phyloP scores from a whole-genome alignment of 2,329 filamentous ascomycete genomes.

The Xylariales sp. region DNA sequence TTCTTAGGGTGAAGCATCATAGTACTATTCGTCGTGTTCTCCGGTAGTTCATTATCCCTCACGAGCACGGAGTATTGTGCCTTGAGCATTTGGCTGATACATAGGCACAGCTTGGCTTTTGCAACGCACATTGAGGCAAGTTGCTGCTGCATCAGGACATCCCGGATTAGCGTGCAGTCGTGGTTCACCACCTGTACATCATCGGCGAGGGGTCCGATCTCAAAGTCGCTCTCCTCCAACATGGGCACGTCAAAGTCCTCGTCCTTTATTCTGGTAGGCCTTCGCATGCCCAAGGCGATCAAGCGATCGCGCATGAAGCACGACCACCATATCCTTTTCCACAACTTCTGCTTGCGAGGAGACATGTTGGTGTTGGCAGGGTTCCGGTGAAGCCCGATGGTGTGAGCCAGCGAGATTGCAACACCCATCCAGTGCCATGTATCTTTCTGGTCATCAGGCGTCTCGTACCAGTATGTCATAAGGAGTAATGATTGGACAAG shows the following conservation, averaged over 20 bases:
- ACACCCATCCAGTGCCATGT: slow-evolving; percentile 99
- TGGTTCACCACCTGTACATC: slow-evolving; percentile 63
- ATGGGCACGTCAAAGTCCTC: slow-evolving; percentile 93
- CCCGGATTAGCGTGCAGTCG: slow-evolving; percentile 66
- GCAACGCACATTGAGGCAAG: slow-evolving; percentile 86
- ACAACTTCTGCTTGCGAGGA: slow-evolving; percentile 68
- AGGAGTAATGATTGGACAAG: slow-evolving; percentile 84
- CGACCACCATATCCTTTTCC: slow-evolving; percentile 98
- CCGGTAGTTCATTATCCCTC: slow-evolving; percentile 73
- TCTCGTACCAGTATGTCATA: slow-evolving; percentile 98
- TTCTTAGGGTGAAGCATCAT: slow-evolving; percentile 94
- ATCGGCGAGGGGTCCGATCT: slow-evolving; percentile 64
- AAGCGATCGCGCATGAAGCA: slow-evolving; percentile 93
- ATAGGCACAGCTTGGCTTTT: slow-evolving; percentile 83
- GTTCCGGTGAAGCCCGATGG: slow-evolving; percentile 87
- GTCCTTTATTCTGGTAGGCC: slow-evolving; percentile 86
- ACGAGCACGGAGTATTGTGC: slow-evolving; percentile 91
- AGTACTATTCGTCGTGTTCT: slow-evolving; percentile 67
- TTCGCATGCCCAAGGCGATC: slow-evolving; percentile 88
- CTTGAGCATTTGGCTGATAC: slow-evolving; percentile 83
- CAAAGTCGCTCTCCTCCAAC: slow-evolving; percentile 80
- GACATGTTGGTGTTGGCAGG: slow-evolving; percentile 73
- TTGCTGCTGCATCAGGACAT: slow-evolving; percentile 68
- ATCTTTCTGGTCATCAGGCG: slow-evolving; percentile 93
- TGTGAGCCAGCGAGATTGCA: slow-evolving; percentile 86